phyloP scores from a whole-genome alignment of 2,329 filamentous ascomycete genomes.

The Monosporascus sp. region DNA sequence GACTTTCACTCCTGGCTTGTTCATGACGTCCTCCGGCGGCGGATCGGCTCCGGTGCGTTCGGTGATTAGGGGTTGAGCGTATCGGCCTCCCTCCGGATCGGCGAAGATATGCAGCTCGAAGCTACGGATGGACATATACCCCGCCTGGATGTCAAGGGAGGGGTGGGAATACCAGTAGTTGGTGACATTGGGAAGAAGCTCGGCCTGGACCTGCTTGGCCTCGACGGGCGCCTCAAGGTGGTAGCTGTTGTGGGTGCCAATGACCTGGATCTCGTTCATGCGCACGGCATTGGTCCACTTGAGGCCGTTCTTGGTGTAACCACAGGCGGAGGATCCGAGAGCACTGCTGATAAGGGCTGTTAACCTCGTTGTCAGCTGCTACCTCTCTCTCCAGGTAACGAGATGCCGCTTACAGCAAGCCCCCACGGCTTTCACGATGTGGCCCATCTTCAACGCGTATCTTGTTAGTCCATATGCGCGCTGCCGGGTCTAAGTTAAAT shows the following conservation, averaged over 20 bases:
- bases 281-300: conserved; percentile 31
- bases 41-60: conserved; percentile 32
- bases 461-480: background rate
- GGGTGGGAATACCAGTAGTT: conserved; percentile 45
- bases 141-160: conserved; percentile 36
- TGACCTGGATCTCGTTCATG: conserved; percentile 47
- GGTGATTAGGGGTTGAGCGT: conserved; percentile 39
- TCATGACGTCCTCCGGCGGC: conserved; percentile 33
- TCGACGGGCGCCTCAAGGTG: conserved; percentile 38
- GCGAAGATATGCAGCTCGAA: conserved; percentile 45
- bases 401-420: background rate
- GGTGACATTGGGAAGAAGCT: conserved; percentile 29
- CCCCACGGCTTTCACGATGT: background rate
- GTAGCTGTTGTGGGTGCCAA: conserved; percentile 48
- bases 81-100: conserved; percentile 42
- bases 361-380: background rate
- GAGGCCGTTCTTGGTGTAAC: conserved; percentile 24
- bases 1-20: conserved; percentile 41
- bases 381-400: background rate
- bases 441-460: background rate
- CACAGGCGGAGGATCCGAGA: background rate
- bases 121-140: conserved; percentile 39
- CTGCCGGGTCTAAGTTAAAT: background rate
- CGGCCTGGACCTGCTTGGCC: conserved; percentile 36
- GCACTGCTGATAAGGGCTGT: background rate